Base-by-base conservation (phyloP, 768 basidiomycete species). In the Trichaptum fuscoviolaceum region DNA sequence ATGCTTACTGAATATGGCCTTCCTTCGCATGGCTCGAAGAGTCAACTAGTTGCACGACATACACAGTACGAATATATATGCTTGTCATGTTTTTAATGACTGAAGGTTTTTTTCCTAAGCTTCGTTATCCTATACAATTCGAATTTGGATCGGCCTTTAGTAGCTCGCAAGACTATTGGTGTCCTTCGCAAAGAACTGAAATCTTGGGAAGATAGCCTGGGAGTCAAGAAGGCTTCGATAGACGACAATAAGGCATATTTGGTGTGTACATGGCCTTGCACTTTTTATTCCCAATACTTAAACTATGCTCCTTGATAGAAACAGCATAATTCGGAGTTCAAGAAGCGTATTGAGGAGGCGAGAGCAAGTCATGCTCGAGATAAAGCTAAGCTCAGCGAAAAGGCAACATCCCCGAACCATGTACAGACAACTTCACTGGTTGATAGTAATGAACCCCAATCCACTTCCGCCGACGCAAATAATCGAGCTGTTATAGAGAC, bases 61-160 rank as follows among this genome's bases (percentile, higher is more conserved):
- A 80, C 84, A 73, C 81, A 81, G 89, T 88, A 71, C 7, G 77
- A 71, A n/a, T 59, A 5, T 63, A 57, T 64, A 25, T 7, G 42
- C 25, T 30, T 65, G 24, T 20, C 42, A 57, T 66, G 63, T 26
- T 30, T 63, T 24, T 34, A 61, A 5, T 68, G 26, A 60, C 64
- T 36, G 12, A 57, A 18, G n/a, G 58, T 26, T 9, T 59, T 34
- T 61, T 15, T 6, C 12, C 23, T 30, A 20, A 91, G 90, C 68
- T 92, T 89, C 88, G 81, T 89, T 0, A 85, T 86, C 76, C 72
- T 88, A 57, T 87, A 82, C 70, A 92, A 92, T 67, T 85, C 89
- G 30, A 92, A 91, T 72, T 78, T 90, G 9, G 90, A 92, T 75
- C 83, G 83, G 69, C 80, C 80, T 23, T 63, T 69, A 1, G 62